A percentile compares a stretch with the other conserved stretches of the same genome.
Conservation (phyloP, 2,329 filamentous ascomycete genomes). For the Colletotrichum graminicola region DNA sequence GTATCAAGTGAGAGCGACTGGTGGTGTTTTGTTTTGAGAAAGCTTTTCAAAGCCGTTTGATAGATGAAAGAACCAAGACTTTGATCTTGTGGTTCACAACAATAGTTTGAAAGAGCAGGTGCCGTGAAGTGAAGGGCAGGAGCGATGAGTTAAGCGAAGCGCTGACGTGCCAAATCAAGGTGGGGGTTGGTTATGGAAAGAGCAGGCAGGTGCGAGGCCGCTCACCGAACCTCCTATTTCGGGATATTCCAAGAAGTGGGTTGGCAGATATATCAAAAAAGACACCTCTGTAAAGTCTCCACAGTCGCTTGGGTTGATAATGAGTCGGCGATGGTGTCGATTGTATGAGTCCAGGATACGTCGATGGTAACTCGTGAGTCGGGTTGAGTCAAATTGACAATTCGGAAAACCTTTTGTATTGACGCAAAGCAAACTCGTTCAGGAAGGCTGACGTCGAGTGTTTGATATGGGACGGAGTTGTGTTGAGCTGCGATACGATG, state of each 20-base stretch:
- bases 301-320: not conserved
- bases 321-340: not conserved
- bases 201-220: slow-evolving; percentile 23
- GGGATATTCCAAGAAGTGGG: not conserved
- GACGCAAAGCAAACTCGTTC: not conserved
- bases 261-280: not conserved
- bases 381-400: not conserved
- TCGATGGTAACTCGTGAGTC: not conserved
- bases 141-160: slow-evolving; percentile 15
- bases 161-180: not conserved
- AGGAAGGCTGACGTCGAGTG: slow-evolving; percentile 3
- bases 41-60: not conserved
- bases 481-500: slow-evolving; percentile 16
- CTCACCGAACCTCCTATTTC: slow-evolving; percentile 20
- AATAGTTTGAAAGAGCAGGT: too few species aligned
- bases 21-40: slow-evolving; percentile 2
- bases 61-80: too few species aligned
- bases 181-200: slow-evolving; percentile 24
- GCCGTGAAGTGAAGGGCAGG: not conserved
- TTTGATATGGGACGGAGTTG: not conserved
- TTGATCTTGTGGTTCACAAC: slow-evolving; percentile 8
- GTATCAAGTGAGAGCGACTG: slow-evolving; percentile 27
- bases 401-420: slow-evolving; percentile 5
- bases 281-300: not conserved
- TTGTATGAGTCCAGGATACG: not conserved